A percentile compares a stretch with the other conserved stretches of the same genome.
These are phyloP conservation scores for Avena eriantha DNA, from an alignment of 176 grass and related monocot species.

Conservation along the genomic window DNA sequence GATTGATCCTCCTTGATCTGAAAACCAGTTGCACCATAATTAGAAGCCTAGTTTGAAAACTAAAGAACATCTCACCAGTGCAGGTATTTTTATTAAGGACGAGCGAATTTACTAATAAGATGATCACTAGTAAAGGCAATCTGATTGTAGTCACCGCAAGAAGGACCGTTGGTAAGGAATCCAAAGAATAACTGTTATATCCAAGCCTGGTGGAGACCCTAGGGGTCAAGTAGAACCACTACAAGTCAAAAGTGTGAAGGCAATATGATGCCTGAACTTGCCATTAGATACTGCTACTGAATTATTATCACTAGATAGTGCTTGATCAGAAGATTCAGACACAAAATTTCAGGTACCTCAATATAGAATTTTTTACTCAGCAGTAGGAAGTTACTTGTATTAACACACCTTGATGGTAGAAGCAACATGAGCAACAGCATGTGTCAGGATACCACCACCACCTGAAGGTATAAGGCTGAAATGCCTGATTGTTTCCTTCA, in stretches of 20 bases:
- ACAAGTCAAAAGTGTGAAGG: slow-evolving; percentile 13
- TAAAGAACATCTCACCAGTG: not conserved
- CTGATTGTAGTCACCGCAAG: slow-evolving; percentile 1
- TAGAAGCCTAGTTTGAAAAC: slow-evolving; percentile 21
- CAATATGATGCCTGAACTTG: slow-evolving; percentile 12
- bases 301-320: slow-evolving; percentile 5
- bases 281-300: slow-evolving; percentile 11
- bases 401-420: slow-evolving; percentile 82
- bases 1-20: slow-evolving; percentile 82
- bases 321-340: slow-evolving; percentile 22
- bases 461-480: slow-evolving; percentile 90
- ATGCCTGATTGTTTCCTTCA: slow-evolving; percentile 83
- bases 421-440: slow-evolving; percentile 80
- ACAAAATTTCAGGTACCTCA: slow-evolving; percentile 24
- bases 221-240: slow-evolving; percentile 2
- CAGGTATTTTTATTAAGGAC: not conserved
- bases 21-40: slow-evolving; percentile 51
- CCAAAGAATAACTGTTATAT: slow-evolving; percentile 11
- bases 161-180: slow-evolving; percentile 3
- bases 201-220: not conserved
- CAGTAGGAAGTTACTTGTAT: slow-evolving; percentile 18
- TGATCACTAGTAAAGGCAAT: not conserved
- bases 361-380: slow-evolving; percentile 24
- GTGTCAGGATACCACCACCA: slow-evolving; percentile 84
- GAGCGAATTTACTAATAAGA: not conserved